A percentile compares a stretch with the other conserved stretches of the same genome.
Evolutionary conservation across 2,329 filamentous ascomycete species (phyloP).

Genomic region (Cephalotrichum gorgonifer): DNA sequence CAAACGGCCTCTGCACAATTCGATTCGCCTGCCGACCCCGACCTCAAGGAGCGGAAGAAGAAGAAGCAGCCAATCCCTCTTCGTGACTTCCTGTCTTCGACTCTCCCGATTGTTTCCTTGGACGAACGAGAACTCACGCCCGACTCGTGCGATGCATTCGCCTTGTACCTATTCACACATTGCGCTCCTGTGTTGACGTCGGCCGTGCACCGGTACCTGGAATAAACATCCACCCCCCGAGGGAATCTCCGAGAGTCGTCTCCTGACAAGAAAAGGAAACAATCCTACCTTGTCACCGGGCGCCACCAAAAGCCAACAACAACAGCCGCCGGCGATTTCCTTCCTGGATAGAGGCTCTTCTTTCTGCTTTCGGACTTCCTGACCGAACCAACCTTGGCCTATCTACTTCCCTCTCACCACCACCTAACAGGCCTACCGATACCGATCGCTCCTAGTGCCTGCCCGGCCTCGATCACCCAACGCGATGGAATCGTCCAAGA

Average conservation of each 20-base stretch:
- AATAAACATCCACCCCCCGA: constrained; percentile 3
- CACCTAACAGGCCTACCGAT: neutral
- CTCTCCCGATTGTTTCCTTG: neutral
- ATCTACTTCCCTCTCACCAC: too few relatives aligned
- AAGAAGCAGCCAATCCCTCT: neutral
- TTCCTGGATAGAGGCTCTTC: neutral
- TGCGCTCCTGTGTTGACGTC: constrained; percentile 4
- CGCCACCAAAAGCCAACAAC: neutral
- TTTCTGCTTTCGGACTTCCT: neutral
- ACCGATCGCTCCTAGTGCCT: neutral
- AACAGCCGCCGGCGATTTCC: neutral
- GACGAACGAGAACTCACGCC: neutral
- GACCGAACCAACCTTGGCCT: too few relatives aligned
- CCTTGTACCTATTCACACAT: constrained; percentile 2
- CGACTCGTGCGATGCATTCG: constrained; percentile 4
- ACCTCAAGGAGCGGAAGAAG: neutral
- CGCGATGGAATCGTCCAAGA: constrained; percentile 21
- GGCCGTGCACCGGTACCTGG: neutral
- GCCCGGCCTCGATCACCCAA: neutral
- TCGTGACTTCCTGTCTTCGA: neutral
- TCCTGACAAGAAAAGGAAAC: neutral
- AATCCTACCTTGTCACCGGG: neutral
- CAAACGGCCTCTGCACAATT: too few relatives aligned
- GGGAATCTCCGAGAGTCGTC: neutral
- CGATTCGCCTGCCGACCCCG: neutral